phyloP scores from a whole-genome alignment of 768 basidiomycete genomes.

The Boletus sensibilis region DNA sequence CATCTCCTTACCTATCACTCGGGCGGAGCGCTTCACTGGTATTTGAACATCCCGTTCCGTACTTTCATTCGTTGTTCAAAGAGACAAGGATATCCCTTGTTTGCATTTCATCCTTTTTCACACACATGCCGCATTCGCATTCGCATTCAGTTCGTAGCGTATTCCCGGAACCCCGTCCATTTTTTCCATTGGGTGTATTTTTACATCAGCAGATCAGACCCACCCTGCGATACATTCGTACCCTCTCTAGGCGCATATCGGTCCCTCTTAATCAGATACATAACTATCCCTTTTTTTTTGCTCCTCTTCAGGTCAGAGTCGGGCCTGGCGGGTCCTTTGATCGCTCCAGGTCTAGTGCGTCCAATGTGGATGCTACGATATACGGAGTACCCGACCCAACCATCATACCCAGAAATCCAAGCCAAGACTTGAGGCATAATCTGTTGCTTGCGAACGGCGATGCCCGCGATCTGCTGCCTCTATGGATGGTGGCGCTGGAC shows the following conservation, averaged over 20 bases:
- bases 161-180: conserved; percentile 4
- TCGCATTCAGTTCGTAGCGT: conserved; percentile 15
- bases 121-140: conserved; percentile 24
- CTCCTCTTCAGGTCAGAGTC: background rate
- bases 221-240: conserved; percentile 17
- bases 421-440: background rate
- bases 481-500: background rate
- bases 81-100: conserved; percentile 14
- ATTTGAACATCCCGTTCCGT: conserved; percentile 25
- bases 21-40: conserved; percentile 28
- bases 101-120: background rate
- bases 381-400: background rate
- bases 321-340: conserved; percentile 1
- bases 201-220: conserved; percentile 11
- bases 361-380: background rate
- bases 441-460: background rate
- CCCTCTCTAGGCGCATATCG: conserved; percentile 13
- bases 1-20: conserved; percentile 8
- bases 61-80: conserved; percentile 18
- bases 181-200: conserved; percentile 21
- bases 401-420: background rate
- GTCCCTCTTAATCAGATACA: conserved; percentile 16
- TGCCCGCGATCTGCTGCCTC: background rate
- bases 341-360: background rate
- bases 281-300: background rate